Percentiles rank a stretch among this genome's conserved stretches.
Conservation (phyloP, 805 yeast species). For the Yarrowia sp. region DNA sequence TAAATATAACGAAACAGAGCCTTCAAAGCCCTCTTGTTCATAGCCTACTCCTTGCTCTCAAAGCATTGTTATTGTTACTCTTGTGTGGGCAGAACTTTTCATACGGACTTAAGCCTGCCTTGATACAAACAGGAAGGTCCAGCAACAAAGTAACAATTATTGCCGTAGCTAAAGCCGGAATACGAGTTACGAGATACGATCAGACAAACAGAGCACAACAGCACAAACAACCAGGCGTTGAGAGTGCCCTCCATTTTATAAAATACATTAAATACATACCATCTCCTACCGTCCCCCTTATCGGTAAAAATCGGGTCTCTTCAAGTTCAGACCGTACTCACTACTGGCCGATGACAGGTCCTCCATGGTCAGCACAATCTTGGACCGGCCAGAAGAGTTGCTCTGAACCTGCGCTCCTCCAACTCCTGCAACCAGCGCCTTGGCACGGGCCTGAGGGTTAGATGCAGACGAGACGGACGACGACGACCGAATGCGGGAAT, state of each 20-base stretch:
- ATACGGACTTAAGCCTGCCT: too few relatives aligned
- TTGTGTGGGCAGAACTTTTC: too few relatives aligned
- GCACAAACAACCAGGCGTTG: too few relatives aligned
- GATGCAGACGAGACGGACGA: constrained; percentile 81
- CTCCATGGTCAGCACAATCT: constrained; percentile 86
- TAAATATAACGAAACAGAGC: too few relatives aligned
- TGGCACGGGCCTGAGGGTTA: constrained; percentile 81
- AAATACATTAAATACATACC: background rate
- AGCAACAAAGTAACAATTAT: too few relatives aligned
- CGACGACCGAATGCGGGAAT: constrained; percentile 85
- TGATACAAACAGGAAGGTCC: too few relatives aligned
- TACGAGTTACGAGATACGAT: too few relatives aligned
- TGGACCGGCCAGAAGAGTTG: constrained; percentile 52
- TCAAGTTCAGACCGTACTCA: constrained; percentile 87
- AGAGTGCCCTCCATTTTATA: too few relatives aligned
- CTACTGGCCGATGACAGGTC: constrained; percentile 89
- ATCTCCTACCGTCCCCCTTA: constrained; percentile 37
- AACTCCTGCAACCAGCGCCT: constrained; percentile 60
- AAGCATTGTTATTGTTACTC: too few relatives aligned
- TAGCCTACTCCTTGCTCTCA: too few relatives aligned
- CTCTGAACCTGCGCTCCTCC: constrained; percentile 41
- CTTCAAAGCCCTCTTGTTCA: too few relatives aligned
- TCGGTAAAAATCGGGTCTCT: constrained; percentile 92
- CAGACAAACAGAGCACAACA: too few relatives aligned
- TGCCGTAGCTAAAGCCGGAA: background rate